A percentile compares a stretch with the other conserved stretches of the same genome.
Evolutionary conservation across 495 filamentous ascomycete genomes (phyloP).

Genomic region (Hypoxylon crocopeplum): DNA sequence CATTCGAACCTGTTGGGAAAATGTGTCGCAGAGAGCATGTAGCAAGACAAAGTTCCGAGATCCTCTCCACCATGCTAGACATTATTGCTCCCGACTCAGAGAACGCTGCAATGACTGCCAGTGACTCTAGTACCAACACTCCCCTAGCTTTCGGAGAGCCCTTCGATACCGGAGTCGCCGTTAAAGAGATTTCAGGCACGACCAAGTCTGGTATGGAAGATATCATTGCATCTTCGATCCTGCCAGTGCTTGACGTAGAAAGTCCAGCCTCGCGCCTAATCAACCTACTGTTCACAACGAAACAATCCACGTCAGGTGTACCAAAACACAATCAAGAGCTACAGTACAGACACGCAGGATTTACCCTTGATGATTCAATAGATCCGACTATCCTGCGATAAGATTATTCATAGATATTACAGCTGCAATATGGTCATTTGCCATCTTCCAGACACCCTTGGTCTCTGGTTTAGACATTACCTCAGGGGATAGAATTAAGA

Average conservation of each 20-base stretch:
- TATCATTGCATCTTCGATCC: constrained; percentile 10
- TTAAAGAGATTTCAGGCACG: no score
- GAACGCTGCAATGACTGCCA: background rate
- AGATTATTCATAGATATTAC: no score
- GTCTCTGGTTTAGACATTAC: no score
- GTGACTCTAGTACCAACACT: background rate
- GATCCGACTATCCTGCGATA: no score
- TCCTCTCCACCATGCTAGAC: constrained; percentile 9
- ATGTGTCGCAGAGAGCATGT: constrained; percentile 1
- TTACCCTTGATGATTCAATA: background rate
- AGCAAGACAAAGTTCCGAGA: background rate
- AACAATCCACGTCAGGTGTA: background rate
- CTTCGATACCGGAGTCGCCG: background rate
- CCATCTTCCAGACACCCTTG: no score
- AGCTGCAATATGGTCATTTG: no score
- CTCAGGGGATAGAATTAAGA: no score
- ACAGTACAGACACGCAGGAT: background rate
- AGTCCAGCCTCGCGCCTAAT: background rate
- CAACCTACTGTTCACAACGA: background rate
- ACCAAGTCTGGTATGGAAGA: constrained; percentile 3
- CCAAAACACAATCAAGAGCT: background rate
- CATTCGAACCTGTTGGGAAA: constrained; percentile 2
- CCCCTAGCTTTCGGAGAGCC: background rate
- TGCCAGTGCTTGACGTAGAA: constrained; percentile 1
- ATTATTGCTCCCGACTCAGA: background rate